Evolutionary conservation across 2,329 filamentous ascomycete genomes (phyloP).

Genomic region (Ilyonectria destructans): DNA sequence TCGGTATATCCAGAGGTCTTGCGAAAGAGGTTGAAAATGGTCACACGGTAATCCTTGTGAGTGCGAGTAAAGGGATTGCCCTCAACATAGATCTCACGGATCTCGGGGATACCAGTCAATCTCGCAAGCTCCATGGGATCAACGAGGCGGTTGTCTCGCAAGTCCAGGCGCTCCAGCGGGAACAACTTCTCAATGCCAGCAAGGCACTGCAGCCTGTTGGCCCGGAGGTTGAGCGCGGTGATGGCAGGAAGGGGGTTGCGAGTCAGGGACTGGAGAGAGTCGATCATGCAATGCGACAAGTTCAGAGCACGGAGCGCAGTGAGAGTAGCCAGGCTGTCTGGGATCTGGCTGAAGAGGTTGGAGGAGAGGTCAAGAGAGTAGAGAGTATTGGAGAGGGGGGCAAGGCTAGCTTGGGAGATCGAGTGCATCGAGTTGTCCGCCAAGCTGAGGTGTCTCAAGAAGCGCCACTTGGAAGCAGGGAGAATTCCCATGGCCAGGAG

Average conservation of each 20-base stretch:
- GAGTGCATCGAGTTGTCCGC: conserved; percentile 92
- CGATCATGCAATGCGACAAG: conserved; percentile 97
- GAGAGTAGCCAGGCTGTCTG: conserved; percentile 89
- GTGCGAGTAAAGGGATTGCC: conserved; percentile 94
- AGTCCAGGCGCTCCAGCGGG: conserved; percentile 90
- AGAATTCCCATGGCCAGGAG: conserved; percentile 80
- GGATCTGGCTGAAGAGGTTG: conserved; percentile 95
- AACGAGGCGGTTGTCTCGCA: conserved; percentile 91
- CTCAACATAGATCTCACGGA: conserved; percentile 92
- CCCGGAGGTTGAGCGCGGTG: conserved; percentile 91
- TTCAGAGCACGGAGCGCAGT: conserved; percentile 94
- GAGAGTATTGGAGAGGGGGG: conserved; percentile 88
- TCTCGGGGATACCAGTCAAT: conserved; percentile 90
- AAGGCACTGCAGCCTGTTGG: conserved; percentile 88
- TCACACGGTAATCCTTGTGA: conserved; percentile 87
- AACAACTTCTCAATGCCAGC: conserved; percentile 91
- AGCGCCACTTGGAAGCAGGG: conserved; percentile 93
- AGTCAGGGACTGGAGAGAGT: conserved; percentile 89
- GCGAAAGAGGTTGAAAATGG: conserved; percentile 97
- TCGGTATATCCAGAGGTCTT: conserved; percentile 91
- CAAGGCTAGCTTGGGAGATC: conserved; percentile 82
- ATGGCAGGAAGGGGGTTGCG: conserved; percentile 93
- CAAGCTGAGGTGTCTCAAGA: conserved; percentile 91
- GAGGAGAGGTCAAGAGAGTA: conserved; percentile 93
- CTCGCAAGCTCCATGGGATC: conserved; percentile 93